These are phyloP conservation scores for Pleurotus tuber-regium DNA, from an alignment of 768 basidiomycete genomes.

Conservation along the genomic window DNA sequence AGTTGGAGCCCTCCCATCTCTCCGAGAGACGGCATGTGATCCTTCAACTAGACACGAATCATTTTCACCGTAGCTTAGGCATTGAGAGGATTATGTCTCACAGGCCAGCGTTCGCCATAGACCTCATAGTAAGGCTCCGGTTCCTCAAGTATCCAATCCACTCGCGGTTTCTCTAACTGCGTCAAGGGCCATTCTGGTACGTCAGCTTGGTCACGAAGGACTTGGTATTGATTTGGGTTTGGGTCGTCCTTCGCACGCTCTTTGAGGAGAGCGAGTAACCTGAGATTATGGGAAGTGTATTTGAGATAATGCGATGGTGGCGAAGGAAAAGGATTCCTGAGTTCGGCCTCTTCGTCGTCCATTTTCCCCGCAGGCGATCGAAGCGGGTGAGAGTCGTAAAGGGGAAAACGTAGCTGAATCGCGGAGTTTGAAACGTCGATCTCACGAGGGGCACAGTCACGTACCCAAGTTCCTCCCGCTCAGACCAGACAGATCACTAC, in stretches of 20 bases:
- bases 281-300: conserved; percentile 74
- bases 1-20: conserved; percentile 80
- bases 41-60: conserved; percentile 59
- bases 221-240: conserved; percentile 56
- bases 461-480: neutral
- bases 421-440: neutral
- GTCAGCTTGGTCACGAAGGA: conserved; percentile 68
- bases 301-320: conserved; percentile 83
- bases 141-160: conserved; percentile 89
- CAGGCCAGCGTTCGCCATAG: conserved; percentile 90
- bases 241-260: conserved; percentile 37
- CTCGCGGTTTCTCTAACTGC: conserved; percentile 81
- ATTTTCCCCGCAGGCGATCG: conserved; percentile 29
- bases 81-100: conserved; percentile 36
- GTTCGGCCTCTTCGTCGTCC: conserved; percentile 74
- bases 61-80: conserved; percentile 13
- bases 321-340: conserved; percentile 86
- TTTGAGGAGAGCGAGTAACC: conserved; percentile 59
- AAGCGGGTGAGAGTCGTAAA: conserved; percentile 2
- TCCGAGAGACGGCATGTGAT: conserved; percentile 76
- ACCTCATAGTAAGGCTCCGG: conserved; percentile 69
- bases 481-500: neutral
- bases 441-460: neutral
- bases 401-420: neutral
- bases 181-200: conserved; percentile 75